Base-by-base conservation (phyloP, 345 rosid species). In the Viola odorata region DNA sequence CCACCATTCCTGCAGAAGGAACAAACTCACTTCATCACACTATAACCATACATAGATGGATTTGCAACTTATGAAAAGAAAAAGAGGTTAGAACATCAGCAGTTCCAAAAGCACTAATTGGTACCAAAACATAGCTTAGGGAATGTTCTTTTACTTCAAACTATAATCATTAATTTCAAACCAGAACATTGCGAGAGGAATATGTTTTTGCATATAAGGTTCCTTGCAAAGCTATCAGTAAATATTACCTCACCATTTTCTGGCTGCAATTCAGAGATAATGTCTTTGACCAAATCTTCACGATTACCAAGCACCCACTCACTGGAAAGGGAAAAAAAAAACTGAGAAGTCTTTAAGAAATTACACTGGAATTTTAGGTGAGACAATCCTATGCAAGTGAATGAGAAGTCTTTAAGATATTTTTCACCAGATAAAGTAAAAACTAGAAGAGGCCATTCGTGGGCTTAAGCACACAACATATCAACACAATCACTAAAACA, bases 231-330 rank as follows among this genome's bases (percentile, higher is more conserved):
- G 32, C 32, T 2, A 12, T 40, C 9, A 52, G 42, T 39, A 74
- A 57, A 49, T 47, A 63, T 71, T 85, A 92, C 99, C 97, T 90
- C 99, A 53, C 89, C 85, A 38, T 76, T 82, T 61, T 82, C 85
- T 38, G 83, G 87, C 74, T 79, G 88, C 76, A 94, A 57, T 71
- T 83, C 91, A 37, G 84, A 75, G 63, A 83, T 53, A 57, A 90
- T 80, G 75, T 94, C 96, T 81, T 86, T 94, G 58, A 78, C 97
- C 74, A 94, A 81, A 85, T 94, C 96, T 75, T 90, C 99, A 51
- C 91, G 81, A 70, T 82, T 87, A 55, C 98, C 97, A 66, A 92
- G 91, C 60, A 92, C 97, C 98, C 97, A 90, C 66, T 90, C 97
- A 76, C 99, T 94, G 85, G 81, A 60, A 55, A 59, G 37, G 48